These are phyloP conservation scores for Flagelloscypha sp. DNA, from an alignment of 768 basidiomycete genomes.

Conservation along the genomic window DNA sequence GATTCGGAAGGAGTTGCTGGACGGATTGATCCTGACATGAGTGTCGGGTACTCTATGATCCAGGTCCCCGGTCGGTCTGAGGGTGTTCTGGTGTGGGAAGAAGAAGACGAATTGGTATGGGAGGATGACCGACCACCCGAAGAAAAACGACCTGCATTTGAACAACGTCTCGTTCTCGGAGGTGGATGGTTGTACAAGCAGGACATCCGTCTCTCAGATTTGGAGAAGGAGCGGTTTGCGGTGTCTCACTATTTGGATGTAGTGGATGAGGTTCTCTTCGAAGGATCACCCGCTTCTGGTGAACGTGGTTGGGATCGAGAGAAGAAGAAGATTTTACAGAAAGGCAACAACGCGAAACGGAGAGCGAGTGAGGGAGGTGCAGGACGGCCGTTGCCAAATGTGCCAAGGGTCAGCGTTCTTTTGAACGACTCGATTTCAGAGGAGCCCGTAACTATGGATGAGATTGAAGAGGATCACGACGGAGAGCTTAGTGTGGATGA, in stretches of 20 bases:
- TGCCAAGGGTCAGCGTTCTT: conserved; percentile 10
- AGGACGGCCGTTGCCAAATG: conserved; percentile 22
- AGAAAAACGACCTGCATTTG: conserved; percentile 69
- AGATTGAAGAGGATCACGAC: conserved; percentile 24
- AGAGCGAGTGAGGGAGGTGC: conserved; percentile 41
- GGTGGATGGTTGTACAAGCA: conserved; percentile 78
- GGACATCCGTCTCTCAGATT: conserved; percentile 45
- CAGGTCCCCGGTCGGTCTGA: conserved; percentile 59
- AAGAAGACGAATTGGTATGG: conserved; percentile 42
- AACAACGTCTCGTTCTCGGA: conserved; percentile 70
- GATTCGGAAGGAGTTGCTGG: conserved; percentile 21
- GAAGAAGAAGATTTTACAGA: conserved; percentile 37
- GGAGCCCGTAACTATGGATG: conserved; percentile 51
- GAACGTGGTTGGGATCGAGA: conserved; percentile 41
- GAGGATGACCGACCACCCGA: conserved; percentile 37
- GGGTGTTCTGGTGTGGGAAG: conserved; percentile 76
- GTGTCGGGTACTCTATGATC: conserved; percentile 61
- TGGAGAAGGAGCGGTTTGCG: conserved; percentile 48
- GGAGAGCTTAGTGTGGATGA: conserved; percentile 49
- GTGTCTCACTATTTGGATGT: conserved; percentile 60
- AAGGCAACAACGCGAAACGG: conserved; percentile 34
- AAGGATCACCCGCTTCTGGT: conserved; percentile 41
- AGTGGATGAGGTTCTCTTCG: conserved; percentile 77
- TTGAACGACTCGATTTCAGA: conserved; percentile 20
- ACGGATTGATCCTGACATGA: conserved; percentile 50